Conservation (phyloP, 2,329 filamentous ascomycete genomes). For the Exophiala mesophila region DNA sequence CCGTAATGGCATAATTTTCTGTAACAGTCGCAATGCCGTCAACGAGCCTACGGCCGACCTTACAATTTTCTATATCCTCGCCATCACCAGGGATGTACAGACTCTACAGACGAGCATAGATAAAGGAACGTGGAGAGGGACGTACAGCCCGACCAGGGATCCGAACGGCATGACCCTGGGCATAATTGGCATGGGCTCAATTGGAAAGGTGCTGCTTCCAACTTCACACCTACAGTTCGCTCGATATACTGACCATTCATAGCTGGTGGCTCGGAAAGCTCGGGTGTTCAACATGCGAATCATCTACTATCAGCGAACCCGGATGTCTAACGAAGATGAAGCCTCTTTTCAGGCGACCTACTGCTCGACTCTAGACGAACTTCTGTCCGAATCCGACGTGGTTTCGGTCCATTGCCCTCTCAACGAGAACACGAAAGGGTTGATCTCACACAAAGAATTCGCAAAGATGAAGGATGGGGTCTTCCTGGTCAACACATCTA, state of each 20-base stretch:
- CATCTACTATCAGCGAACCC: slow-evolving; percentile 67
- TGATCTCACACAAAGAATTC: slow-evolving; percentile 38
- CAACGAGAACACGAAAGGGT: slow-evolving; percentile 11
- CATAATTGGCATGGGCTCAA: slow-evolving; percentile 47
- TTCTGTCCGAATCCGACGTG: slow-evolving; percentile 33
- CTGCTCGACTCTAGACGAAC: slow-evolving; percentile 27
- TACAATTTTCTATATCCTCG: slow-evolving; percentile 47
- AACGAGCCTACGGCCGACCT: slow-evolving; percentile 51
- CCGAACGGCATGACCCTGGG: slow-evolving; percentile 44
- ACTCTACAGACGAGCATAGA: slow-evolving; percentile 36
- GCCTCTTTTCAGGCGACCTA: slow-evolving; percentile 32
- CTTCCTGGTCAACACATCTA: slow-evolving; percentile 49
- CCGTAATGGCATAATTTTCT: slow-evolving; percentile 46
- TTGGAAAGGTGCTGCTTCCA: slow-evolving; percentile 40
- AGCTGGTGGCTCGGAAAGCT: slow-evolving; percentile 56
- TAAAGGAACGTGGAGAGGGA: slow-evolving; percentile 37
- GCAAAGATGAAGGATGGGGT: slow-evolving; percentile 45
- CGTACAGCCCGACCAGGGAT: slow-evolving; percentile 37
- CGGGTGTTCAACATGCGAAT: slow-evolving; percentile 70
- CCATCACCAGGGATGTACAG: slow-evolving; percentile 44
- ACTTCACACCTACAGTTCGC: too few relatives aligned
- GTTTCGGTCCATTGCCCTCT: slow-evolving; percentile 30
- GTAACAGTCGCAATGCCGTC: slow-evolving; percentile 51
- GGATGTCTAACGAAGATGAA: slow-evolving; percentile 50
- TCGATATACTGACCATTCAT: too few relatives aligned